These are phyloP conservation scores for Rehmannia glutinosa DNA, from an alignment of 257 asterid species.

Conservation along the genomic window DNA sequence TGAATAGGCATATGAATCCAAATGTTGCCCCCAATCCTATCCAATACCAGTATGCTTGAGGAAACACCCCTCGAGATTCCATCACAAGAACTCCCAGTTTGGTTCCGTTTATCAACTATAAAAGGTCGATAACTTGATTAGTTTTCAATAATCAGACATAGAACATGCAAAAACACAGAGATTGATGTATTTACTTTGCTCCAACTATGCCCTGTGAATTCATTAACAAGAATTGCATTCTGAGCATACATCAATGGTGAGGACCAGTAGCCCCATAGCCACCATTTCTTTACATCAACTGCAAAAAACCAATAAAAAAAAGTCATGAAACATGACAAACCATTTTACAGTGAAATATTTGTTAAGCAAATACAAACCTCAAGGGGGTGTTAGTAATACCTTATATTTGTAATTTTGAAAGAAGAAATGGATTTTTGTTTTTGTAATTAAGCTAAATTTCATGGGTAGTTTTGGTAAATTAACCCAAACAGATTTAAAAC, in stretches of 20 bases:
- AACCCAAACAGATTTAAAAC: not conserved
- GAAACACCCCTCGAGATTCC: constrained; percentile 43
- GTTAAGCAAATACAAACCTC: too few species aligned
- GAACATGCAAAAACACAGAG: not conserved
- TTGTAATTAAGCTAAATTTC: too few species aligned
- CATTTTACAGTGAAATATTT: not conserved
- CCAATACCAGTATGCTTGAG: constrained; percentile 67
- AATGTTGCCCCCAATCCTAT: constrained; percentile 44
- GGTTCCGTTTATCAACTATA: constrained; percentile 40
- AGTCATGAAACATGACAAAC: not conserved
- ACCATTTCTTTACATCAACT: constrained; percentile 64
- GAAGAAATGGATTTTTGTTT: too few species aligned
- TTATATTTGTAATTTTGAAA: too few species aligned
- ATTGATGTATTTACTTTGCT: constrained; percentile 32
- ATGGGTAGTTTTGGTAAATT: too few species aligned
- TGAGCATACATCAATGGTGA: constrained; percentile 73
- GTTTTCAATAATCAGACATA: not conserved
- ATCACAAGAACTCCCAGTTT: constrained; percentile 37
- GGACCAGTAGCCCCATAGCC: constrained; percentile 79
- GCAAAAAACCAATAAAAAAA: constrained; percentile 12
- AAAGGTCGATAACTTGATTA: not conserved
- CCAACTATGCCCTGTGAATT: constrained; percentile 63
- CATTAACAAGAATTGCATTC: constrained; percentile 60
- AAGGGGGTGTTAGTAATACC: too few species aligned
- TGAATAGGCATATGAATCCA: constrained; percentile 41